phyloP scores from a whole-genome alignment of 139 green algal genomes.

The Asterochloris erici region DNA sequence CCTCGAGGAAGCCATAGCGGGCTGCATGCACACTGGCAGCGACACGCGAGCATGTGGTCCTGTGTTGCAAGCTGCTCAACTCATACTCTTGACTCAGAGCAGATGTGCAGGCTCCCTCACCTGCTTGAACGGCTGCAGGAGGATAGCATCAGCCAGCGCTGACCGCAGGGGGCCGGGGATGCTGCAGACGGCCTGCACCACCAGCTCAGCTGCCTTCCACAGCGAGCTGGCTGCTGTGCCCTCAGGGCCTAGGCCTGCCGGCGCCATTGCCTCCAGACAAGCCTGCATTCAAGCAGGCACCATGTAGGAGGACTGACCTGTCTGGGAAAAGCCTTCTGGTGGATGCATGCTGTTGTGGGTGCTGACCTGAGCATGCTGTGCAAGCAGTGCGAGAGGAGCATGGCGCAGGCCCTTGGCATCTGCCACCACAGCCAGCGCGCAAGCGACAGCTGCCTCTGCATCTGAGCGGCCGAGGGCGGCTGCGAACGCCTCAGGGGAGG shows the following conservation, averaged over 20 bases:
- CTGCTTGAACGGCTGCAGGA: constrained; percentile 10
- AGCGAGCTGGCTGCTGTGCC: not conserved
- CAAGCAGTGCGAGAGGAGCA: constrained; percentile 9
- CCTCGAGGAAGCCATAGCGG: not conserved
- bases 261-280: constrained; percentile 4
- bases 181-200: not conserved
- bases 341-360: not conserved
- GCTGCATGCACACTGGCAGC: not conserved
- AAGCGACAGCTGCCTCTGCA: not conserved
- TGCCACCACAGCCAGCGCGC: not conserved
- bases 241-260: not conserved
- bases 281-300: not conserved
- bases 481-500: too few species aligned
- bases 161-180: not conserved
- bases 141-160: not conserved
- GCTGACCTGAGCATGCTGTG: not conserved
- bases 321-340: not conserved
- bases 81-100: not conserved
- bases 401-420: constrained; percentile 1
- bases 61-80: not conserved
- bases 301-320: not conserved
- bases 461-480: not conserved
- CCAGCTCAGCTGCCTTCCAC: constrained; percentile 1
- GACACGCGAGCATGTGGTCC: not conserved
- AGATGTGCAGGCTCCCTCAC: not conserved